Base-by-base conservation (phyloP, 2,329 filamentous ascomycete genomes). In the Beauveria medogensis region DNA sequence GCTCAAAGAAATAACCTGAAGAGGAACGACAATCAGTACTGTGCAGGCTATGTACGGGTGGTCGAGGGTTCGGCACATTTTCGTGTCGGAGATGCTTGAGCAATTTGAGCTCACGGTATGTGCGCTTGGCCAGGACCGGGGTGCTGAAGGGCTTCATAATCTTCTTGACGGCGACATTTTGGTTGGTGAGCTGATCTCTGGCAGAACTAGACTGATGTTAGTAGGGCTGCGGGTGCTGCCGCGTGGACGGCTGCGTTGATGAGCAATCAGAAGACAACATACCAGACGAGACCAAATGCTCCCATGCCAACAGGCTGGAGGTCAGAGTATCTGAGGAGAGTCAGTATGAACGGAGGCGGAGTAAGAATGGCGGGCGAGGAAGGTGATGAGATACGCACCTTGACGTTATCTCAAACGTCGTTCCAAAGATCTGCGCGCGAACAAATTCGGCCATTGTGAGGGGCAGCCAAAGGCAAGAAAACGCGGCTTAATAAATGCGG, bases 101-200 rank as follows among this genome's bases (percentile, higher is more conserved):
- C 65, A 99, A 84, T 81, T 97, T 99, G 73, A 99, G 80, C 77
- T 99, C 94, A 72, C 94, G 88, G 76, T 99, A 99, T 67, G 94
- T 99, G 73, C 94, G 86, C 82, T 99, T 99, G 62, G 94, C 94
- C 53, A 99, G 82, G 62, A 99, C 94, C 1, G 94, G 92, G n/a
- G 94, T 99, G 82, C 92, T 97, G 78, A 99, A 99, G 10, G 94
- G 94, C 82, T 97, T 99, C 93, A 99, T 97, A 73, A 99, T 99
- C 85, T 99, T 99, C 85, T 99, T 99, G 74, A 99, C 92, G 63
- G 94, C 94, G 64, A 99, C 94, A 77, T 92, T 92, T 76, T 97
- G 92, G 74, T 85, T 90, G 63, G 94, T 97, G 77, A 99, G 91
- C 80, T 97, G 92, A 76, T 99, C 94, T 78, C 92, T 93, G 62